Evolutionary conservation across 2,329 filamentous ascomycete species (phyloP), one percentile per base, ranked within the genome.

Genomic region (Diaporthe aspalathi): DNA sequence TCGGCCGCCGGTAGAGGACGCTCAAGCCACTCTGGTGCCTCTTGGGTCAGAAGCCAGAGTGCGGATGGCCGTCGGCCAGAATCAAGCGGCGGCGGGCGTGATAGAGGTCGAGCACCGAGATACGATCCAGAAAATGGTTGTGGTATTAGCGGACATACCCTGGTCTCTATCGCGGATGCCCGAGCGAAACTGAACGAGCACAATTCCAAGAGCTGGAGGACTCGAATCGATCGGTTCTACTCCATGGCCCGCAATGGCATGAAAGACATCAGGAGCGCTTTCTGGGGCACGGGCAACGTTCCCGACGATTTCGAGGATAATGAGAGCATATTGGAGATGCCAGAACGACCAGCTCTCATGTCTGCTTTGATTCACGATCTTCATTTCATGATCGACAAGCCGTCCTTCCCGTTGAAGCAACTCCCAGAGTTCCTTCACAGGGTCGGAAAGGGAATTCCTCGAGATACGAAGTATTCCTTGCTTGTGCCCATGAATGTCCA

Each of bases 401-500:
- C 96, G 0, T 95, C 93, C 0, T 99, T 99, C 79, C 92, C 94
- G 0, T 84, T 97, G 72, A 86, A 89, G 3, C 91, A 97, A 16
- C 90, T 95, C 68, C 93, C 95, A 0, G 89, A 92, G 20, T 99
- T 97, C 79, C 84, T 99, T 32, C 89, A 98, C 78, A 89, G 90
- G 60, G 91, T 98, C 71, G 96, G 96, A n/a, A 99, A 99, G 83
- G 96, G 96, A 1, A 97, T 99, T 90, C 96, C 96, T 1, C 87
- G 90, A 73, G 92, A 97, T 77, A 99, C 94, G 89, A 86, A 95
- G 77, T 99, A 98, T 79, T 91, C 94, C 12, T 85, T 99, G 24
- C 87, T 99, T 22, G 85, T 99, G 14, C 97, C 96, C 0, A 94
- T 98, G 91, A 93, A 93, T 80, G 87, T 99, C 2, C 91, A 94